Percentiles rank a stretch among this genome's conserved stretches.
Evolutionary conservation across 1,139 yeast species (phyloP).

Genomic region (Suhomyces bribrorum): DNA sequence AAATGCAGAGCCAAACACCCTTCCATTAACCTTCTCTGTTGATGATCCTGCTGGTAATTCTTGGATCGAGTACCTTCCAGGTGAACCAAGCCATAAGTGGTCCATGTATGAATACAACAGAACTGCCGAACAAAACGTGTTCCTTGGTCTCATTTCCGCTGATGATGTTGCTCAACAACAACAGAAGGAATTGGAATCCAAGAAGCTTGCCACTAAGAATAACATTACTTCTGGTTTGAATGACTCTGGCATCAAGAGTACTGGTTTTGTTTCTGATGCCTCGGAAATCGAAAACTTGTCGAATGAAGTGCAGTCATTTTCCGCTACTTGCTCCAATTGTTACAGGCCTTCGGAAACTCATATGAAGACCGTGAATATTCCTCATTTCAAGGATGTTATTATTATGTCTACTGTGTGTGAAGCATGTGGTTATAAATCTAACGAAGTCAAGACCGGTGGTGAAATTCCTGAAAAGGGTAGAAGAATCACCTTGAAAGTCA

Average conservation of each 20-base stretch:
- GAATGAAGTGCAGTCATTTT: conserved; percentile 90
- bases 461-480: conserved; percentile 87
- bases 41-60: conserved; percentile 99
- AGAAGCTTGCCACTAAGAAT: conserved; percentile 38
- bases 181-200: conserved; percentile 38
- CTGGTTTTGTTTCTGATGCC: conserved; percentile 64
- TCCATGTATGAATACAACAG: conserved; percentile 79
- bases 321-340: conserved; percentile 92
- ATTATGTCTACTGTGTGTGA: conserved; percentile 95
- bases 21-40: conserved; percentile 77
- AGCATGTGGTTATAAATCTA: conserved; percentile 91
- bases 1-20: conserved; percentile 61
- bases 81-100: conserved; percentile 91
- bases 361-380: conserved; percentile 95
- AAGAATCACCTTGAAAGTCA: conserved; percentile 69
- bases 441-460: conserved; percentile 98
- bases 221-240: conserved; percentile 31
- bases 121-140: conserved; percentile 85
- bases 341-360: conserved; percentile 81
- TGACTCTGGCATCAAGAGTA: conserved; percentile 44
- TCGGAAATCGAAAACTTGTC: conserved; percentile 82
- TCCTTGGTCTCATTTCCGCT: conserved; percentile 80
- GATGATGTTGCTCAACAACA: conserved; percentile 68
- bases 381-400: conserved; percentile 96
- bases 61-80: conserved; percentile 90